phyloP scores from a whole-genome alignment of 2,329 filamentous ascomycete genomes.

The Aspergillus glaucus region DNA sequence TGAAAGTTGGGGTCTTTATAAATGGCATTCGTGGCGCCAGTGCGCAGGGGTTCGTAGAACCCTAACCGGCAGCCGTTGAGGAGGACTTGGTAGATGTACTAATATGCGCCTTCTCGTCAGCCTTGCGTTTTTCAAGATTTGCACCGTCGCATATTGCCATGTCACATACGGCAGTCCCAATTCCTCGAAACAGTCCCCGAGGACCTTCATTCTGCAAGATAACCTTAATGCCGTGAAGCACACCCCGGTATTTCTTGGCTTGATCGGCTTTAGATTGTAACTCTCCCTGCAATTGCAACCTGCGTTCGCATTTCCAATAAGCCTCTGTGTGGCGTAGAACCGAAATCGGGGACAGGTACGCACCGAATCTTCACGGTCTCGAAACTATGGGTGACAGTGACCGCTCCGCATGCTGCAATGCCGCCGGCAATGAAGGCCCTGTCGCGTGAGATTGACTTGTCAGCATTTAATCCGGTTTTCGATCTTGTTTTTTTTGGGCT shows the following conservation, averaged over 20 bases:
- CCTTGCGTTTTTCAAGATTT: background rate
- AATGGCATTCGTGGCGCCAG: conserved; percentile 60
- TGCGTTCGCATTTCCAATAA: conserved; percentile 29
- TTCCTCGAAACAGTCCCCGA: conserved; percentile 75
- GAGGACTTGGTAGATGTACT: conserved; percentile 92
- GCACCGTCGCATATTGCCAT: background rate
- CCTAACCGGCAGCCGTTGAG: conserved; percentile 94
- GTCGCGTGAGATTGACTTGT: conserved; percentile 7
- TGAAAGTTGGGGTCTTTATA: conserved; percentile 70
- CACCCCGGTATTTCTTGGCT: conserved; percentile 81
- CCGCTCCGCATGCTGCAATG: conserved; percentile 92
- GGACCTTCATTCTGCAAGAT: conserved; percentile 88
- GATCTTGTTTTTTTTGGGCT: background rate
- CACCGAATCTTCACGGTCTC: conserved; percentile 98
- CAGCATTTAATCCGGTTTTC: background rate
- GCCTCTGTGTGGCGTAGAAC: background rate
- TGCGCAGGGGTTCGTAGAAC: conserved; percentile 93
- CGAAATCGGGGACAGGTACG: conserved; percentile 15
- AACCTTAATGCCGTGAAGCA: conserved; percentile 82
- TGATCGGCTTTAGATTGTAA: conserved; percentile 80
- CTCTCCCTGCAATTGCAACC: conserved; percentile 94
- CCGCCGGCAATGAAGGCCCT: conserved; percentile 92
- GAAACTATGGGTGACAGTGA: conserved; percentile 95
- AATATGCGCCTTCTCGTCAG: conserved; percentile 10
- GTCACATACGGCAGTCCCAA: conserved; percentile 66